Conservation (phyloP, 805 yeast species). For the Hanseniaspora lindneri region DNA sequence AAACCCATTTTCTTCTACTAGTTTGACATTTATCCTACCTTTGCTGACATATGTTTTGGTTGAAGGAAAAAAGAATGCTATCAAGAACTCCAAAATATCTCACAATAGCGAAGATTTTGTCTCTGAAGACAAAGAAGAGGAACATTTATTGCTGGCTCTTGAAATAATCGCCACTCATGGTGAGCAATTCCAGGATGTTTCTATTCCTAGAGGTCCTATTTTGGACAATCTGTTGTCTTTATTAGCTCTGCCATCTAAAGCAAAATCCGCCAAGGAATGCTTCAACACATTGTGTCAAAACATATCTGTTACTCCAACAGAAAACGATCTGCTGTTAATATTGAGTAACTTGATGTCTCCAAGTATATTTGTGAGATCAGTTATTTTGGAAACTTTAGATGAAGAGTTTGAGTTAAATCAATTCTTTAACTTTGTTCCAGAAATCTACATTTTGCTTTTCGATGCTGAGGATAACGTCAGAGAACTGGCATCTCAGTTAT, state of each 20-base stretch:
- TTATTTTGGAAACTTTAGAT: constrained; percentile 74
- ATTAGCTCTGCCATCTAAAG: constrained; percentile 62
- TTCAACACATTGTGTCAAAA: constrained; percentile 65
- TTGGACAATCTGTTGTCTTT: constrained; percentile 51
- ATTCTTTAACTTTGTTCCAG: constrained; percentile 42
- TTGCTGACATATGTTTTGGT: constrained; percentile 55
- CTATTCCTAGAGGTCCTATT: constrained; percentile 58
- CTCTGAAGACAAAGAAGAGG: constrained; percentile 82
- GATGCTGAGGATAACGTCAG: constrained; percentile 56
- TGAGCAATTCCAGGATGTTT: constrained; percentile 51
- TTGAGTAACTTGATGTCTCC: constrained; percentile 47
- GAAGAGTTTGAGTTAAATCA: constrained; percentile 52
- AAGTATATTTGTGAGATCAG: constrained; percentile 58
- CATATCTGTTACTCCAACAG: constrained; percentile 49
- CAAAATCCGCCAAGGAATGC: constrained; percentile 74
- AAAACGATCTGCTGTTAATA: constrained; percentile 47
- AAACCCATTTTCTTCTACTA: constrained; percentile 51
- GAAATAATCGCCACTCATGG: constrained; percentile 62
- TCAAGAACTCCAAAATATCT: constrained; percentile 35
- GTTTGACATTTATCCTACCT: constrained; percentile 67
- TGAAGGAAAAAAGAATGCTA: constrained; percentile 47
- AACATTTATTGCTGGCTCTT: constrained; percentile 62
- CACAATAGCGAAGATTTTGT: constrained; percentile 43
- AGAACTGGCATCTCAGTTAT: constrained; percentile 63
- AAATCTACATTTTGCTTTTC: constrained; percentile 66